Evolutionary conservation across 192 early-diverging fungal genomes (phyloP).

Genomic region (Backusella australiensis): DNA sequence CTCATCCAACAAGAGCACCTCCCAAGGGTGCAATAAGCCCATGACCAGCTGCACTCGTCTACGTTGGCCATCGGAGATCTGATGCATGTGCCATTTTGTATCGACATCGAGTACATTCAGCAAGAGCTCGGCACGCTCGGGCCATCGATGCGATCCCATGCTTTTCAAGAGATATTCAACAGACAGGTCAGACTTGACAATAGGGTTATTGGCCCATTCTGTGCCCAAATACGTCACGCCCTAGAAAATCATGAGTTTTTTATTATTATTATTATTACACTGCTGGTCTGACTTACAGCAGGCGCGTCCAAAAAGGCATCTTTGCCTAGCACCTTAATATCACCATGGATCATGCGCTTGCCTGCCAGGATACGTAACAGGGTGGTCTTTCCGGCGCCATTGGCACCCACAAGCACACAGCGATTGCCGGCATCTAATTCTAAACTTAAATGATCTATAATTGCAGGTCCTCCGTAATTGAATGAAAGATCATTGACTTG

Average conservation of each 20-base stretch:
- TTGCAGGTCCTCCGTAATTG: conserved; percentile 53
- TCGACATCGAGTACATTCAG: conserved; percentile 72
- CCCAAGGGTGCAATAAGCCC: conserved; percentile 68
- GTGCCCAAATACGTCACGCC: conserved; percentile 76
- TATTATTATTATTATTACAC: no score
- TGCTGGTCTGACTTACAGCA: conserved; percentile 29
- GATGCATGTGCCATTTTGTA: conserved; percentile 63
- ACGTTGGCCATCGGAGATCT: conserved; percentile 64
- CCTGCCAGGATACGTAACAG: conserved; percentile 69
- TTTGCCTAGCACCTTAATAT: conserved; percentile 59
- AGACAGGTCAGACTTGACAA: conserved; percentile 64
- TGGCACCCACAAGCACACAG: conserved; percentile 73
- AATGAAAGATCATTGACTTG: conserved; percentile 55
- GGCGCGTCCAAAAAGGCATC: conserved; percentile 63
- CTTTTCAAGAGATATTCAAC: conserved; percentile 65
- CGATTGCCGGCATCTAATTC: conserved; percentile 51
- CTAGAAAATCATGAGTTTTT: conserved; percentile 9
- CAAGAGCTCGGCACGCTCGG: conserved; percentile 55
- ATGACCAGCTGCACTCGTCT: conserved; percentile 73
- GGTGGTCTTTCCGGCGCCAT: conserved; percentile 72
- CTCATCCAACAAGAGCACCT: conserved; percentile 71
- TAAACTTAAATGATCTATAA: conserved; percentile 56
- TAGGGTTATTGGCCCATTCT: conserved; percentile 76
- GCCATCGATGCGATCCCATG: conserved; percentile 58
- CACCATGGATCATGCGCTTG: conserved; percentile 57